These are phyloP conservation scores for Pythium myriotylum DNA, from an alignment of 352 stramenopile species.

Conservation along the genomic window DNA sequence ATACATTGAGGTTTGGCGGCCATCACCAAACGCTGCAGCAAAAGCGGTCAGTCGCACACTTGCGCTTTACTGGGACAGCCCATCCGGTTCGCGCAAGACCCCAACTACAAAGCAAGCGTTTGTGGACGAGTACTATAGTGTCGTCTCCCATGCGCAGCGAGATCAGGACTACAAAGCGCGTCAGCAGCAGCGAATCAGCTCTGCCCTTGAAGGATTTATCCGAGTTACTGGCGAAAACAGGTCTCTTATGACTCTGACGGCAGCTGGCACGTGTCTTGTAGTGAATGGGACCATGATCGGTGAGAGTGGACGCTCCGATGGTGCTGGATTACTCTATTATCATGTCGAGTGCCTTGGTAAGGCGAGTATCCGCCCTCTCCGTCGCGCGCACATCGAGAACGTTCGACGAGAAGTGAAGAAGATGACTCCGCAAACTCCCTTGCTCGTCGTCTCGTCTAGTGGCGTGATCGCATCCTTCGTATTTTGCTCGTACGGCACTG, in stretches of 20 bases:
- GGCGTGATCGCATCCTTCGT: constrained; percentile 16
- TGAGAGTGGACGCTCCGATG: neutral
- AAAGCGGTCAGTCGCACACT: neutral
- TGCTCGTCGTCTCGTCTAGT: neutral
- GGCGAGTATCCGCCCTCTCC: constrained; percentile 8
- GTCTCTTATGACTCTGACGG: constrained; percentile 4
- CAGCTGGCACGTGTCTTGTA: constrained; percentile 8
- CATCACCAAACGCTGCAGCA: neutral
- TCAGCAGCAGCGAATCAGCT: neutral
- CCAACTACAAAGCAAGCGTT: neutral
- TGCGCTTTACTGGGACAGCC: neutral
- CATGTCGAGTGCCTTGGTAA: neutral
- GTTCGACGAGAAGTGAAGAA: neutral
- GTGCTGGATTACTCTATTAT: constrained; percentile 5
- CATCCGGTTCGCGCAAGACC: neutral
- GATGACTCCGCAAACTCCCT: too few relatives aligned
- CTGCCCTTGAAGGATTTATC: constrained; percentile 4
- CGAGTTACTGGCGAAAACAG: neutral
- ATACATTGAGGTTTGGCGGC: constrained; percentile 11
- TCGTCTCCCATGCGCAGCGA: neutral
- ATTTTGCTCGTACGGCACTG: neutral
- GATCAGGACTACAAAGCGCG: neutral
- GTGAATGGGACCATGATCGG: constrained; percentile 21
- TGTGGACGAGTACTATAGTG: constrained; percentile 7
- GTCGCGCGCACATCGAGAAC: neutral